Evolutionary conservation across 176 grass and related monocot species (phyloP).

Genomic region (Aegilops sharonensis): DNA sequence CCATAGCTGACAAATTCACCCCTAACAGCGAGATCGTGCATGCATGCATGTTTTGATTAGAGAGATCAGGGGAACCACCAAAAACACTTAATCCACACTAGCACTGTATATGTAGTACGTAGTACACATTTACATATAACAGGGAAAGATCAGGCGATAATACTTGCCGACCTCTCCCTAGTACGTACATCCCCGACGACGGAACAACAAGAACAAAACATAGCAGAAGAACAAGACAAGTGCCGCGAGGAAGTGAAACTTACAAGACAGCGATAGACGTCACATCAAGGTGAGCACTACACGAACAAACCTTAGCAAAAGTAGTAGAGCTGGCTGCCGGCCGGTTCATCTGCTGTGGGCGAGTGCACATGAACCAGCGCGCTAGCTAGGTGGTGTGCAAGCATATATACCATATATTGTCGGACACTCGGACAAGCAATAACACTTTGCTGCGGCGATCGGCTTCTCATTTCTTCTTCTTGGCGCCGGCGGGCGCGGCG

Average conservation of each 20-base stretch:
- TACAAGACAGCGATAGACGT: no score
- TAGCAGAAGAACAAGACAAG: neutral
- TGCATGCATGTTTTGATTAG: neutral
- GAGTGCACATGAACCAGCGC: no score
- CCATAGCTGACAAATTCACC: neutral
- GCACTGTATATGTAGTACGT: neutral
- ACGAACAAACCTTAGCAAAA: neutral
- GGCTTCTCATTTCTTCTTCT: constrained; percentile 11
- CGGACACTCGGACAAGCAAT: no score
- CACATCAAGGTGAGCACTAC: neutral
- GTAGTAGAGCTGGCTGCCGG: no score
- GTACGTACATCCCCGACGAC: neutral
- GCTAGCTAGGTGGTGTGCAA: no score
- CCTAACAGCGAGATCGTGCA: no score
- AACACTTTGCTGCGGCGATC: neutral
- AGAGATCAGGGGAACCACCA: neutral
- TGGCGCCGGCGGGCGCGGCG: neutral
- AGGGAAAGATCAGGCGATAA: neutral
- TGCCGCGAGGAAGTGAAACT: neutral
- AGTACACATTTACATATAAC: neutral
- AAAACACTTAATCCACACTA: neutral
- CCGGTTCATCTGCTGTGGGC: no score
- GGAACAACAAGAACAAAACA: neutral
- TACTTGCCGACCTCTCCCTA: neutral
- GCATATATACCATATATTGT: no score